Base-by-base conservation (phyloP, 768 basidiomycete species). In the Lactifluus subvellereus region DNA sequence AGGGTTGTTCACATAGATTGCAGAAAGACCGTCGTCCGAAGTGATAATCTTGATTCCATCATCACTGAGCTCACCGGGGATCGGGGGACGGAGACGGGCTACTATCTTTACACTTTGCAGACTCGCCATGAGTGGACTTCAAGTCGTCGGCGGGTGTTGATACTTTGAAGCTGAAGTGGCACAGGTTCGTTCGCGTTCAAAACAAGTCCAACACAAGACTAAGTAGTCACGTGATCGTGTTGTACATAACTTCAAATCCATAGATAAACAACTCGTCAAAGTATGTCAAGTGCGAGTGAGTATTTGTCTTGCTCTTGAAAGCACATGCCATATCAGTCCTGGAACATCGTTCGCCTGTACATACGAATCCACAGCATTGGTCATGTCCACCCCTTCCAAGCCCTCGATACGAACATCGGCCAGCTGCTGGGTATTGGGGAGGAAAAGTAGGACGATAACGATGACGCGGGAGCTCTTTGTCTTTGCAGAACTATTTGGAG, bases 1-100 rank as follows among this genome's bases (percentile, higher is more conserved):
- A 0, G 88, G 89, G 70, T 91, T 91, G 33, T 81, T 76, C 6
- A 91, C 88, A 27, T 78, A 78, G 62, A 91, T 84, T 54, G 74
- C 80, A 48, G 81, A 82, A 45, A 75, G 73, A 14, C 68, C 71
- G 14, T 74, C 71, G 33, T 74, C 75, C 6, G 65, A 54, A 55
- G 80, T 81, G 53, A 78, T 74, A 48, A 89, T 78, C 60, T 79
- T 76, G 58, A 90, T 75, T 18, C 81, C 80, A 53, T 81, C 78
- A 70, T 90, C 89, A 59, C 83, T 81, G 33, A 83, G 69, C 70
- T 90, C 89, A 61, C 78, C 79, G 2, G 77, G 70, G 11, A 90
- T 77, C n/a, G 80, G 74, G 0, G 89, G 89, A 9, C 89, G 79
- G 33, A 91, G 79, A 30, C 89, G 84, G 30, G 87, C 87, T 0